These are phyloP conservation scores for Phaseolus lunatus DNA, from an alignment of 306 rosid genomes.

Conservation along the genomic window DNA sequence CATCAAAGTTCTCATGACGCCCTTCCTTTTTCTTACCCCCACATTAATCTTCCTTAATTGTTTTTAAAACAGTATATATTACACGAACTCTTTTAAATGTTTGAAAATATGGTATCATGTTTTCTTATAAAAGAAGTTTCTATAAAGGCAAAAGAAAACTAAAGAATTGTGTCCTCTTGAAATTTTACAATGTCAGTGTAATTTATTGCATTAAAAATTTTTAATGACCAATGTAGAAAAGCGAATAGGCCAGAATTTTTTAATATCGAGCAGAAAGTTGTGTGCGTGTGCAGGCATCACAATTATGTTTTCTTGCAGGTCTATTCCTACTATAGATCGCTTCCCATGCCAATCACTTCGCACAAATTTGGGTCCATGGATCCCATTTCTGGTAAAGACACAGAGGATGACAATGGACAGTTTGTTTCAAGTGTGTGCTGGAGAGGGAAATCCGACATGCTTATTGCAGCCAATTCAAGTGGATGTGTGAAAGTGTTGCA, in stretches of 20 bases:
- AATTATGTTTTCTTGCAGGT: constrained; percentile 61
- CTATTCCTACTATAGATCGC: constrained; percentile 79
- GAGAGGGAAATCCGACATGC: constrained; percentile 87
- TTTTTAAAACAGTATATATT: too few relatives aligned
- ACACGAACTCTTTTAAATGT: too few relatives aligned
- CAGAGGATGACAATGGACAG: constrained; percentile 79
- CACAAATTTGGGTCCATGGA: constrained; percentile 83
- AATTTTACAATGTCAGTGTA: neutral
- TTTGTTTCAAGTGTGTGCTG: constrained; percentile 98
- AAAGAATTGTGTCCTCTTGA: too few relatives aligned
- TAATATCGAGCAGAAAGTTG: neutral
- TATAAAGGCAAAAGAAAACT: neutral
- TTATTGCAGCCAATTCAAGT: constrained; percentile 89
- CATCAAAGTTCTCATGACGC: neutral
- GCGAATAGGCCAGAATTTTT: constrained; percentile 15
- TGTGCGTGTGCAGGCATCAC: neutral
- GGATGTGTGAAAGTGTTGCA: constrained; percentile 90
- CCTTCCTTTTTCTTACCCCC: too few relatives aligned
- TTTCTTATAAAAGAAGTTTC: neutral
- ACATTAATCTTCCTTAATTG: too few relatives aligned
- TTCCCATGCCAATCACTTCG: constrained; percentile 89
- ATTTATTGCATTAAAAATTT: neutral
- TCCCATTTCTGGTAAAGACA: constrained; percentile 88
- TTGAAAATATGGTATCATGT: neutral
- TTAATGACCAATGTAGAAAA: constrained; percentile 17